Evolutionary conservation across 169 alveolate species (phyloP), one percentile per base, ranked within the genome.

Genomic region (Cryptosporidium canis): DNA sequence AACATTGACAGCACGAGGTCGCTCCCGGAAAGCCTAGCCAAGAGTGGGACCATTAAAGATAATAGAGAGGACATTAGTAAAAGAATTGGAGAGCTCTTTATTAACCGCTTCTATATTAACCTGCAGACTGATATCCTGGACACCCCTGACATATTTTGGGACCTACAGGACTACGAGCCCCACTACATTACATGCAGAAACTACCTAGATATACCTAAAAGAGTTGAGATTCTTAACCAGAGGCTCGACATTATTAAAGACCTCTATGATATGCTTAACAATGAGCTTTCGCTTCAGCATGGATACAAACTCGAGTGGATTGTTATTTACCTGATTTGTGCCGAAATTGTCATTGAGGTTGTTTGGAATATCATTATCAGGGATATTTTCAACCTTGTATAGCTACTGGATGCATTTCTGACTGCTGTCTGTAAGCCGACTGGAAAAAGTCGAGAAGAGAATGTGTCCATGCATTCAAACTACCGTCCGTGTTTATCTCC

Each of bases 121-220:
- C 66, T 94, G 41, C 96, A 94, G 65, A 91, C 95, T 7, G 96
- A 94, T 63, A 93, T 94, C 48, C 68, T 94, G 24, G 96, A 94
- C 55, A 94, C 96, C 6, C 96, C 96, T 55, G 96, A 94, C 61
- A 91, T 94, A 14, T 94, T 94, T 90, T 94, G 96, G 96, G 96
- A 94, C 66, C 83, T 90, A 31, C 96, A 94, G 44, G 96, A 94
- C 83, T 94, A 90, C 82, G 95, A 93, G 16, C 93, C 93, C 35
- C 93, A 92, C 65, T 94, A 94, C 61, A 92, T 91, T n/a, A 58
- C 90, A 47, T 92, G 94, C 70, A 70, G 96, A 37, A 83, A 92
- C 47, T 94, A 94, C 53, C 64, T 94, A 55, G 96, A 94, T 44
- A 93, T 94, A 29, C 96, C 96, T 12, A 94, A 93, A 65, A 90